Evolutionary conservation across 768 basidiomycete species (phyloP).

Genomic region (Mycena kentingensis): DNA sequence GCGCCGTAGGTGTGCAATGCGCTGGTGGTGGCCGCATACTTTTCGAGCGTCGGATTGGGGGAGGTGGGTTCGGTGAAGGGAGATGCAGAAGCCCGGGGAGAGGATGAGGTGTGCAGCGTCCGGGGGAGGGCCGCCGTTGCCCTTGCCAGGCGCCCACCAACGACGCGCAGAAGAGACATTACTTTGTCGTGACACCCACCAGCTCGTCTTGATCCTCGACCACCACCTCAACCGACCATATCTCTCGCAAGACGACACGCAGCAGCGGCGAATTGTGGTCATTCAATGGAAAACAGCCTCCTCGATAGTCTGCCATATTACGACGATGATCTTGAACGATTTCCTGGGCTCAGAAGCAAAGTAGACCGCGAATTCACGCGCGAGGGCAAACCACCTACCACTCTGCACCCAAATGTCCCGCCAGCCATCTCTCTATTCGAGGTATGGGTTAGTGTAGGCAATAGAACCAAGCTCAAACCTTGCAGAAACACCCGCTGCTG

Average conservation of each 20-base stretch:
- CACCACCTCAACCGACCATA: no score
- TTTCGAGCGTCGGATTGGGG: conserved; percentile 76
- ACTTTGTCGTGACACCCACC: no score
- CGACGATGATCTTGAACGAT: conserved; percentile 86
- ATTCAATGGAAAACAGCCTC: no score
- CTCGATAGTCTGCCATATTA: conserved; percentile 93
- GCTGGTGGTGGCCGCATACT: conserved; percentile 72
- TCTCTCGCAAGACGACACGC: no score
- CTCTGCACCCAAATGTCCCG: conserved; percentile 74
- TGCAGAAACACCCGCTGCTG: conserved; percentile 67
- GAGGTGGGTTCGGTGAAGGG: conserved; percentile 92
- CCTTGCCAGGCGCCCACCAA: neutral
- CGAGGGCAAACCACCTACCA: conserved; percentile 61
- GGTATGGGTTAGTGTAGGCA: conserved; percentile 39
- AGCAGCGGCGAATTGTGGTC: no score
- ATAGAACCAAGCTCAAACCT: conserved; percentile 10
- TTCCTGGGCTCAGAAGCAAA: conserved; percentile 68
- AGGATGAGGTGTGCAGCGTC: conserved; percentile 8
- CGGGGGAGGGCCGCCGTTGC: neutral
- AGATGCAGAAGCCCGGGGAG: conserved; percentile 55
- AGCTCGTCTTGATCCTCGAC: no score
- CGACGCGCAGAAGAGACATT: neutral
- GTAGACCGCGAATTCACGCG: conserved; percentile 76
- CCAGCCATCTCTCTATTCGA: conserved; percentile 65
- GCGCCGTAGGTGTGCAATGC: conserved; percentile 89